Percentiles rank a stretch among this genome's conserved stretches.
phyloP scores from a whole-genome alignment of 2,329 filamentous ascomycete genomes.

The Pseudogymnoascus sp. region DNA sequence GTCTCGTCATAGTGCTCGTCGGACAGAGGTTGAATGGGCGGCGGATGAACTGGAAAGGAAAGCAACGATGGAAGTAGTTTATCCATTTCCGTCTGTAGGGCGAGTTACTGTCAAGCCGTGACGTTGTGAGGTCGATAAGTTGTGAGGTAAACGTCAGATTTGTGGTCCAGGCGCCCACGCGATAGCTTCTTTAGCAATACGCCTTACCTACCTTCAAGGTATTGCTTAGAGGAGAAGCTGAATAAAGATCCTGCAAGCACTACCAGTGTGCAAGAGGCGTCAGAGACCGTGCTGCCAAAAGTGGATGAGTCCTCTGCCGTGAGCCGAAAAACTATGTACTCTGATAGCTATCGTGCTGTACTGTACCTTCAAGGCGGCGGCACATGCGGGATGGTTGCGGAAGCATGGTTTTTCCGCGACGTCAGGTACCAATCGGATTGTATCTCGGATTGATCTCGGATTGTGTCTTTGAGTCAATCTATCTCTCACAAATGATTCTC shows the following conservation, averaged over 20 bases:
- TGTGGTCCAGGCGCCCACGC: conserved; percentile 1
- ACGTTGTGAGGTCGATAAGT: neutral
- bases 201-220: neutral
- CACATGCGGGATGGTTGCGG: neutral
- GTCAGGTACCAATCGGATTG: neutral
- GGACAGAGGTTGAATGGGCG: conserved; percentile 29
- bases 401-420: neutral
- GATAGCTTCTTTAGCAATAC: neutral
- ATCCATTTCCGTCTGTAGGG: conserved; percentile 24
- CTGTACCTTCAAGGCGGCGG: neutral
- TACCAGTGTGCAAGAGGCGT: neutral
- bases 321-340: neutral
- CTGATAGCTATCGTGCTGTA: neutral
- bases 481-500: conserved; percentile 7
- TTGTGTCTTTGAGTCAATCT: neutral
- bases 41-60: conserved; percentile 36
- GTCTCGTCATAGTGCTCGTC: conserved; percentile 40
- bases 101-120: neutral
- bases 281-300: neutral
- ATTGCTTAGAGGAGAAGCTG: neutral
- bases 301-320: neutral
- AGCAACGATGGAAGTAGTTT: conserved; percentile 34
- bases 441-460: neutral
- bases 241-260: neutral
- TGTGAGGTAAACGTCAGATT: neutral